phyloP scores from a whole-genome alignment of 306 rosid genomes.

The Heteromeles arbutifolia region DNA sequence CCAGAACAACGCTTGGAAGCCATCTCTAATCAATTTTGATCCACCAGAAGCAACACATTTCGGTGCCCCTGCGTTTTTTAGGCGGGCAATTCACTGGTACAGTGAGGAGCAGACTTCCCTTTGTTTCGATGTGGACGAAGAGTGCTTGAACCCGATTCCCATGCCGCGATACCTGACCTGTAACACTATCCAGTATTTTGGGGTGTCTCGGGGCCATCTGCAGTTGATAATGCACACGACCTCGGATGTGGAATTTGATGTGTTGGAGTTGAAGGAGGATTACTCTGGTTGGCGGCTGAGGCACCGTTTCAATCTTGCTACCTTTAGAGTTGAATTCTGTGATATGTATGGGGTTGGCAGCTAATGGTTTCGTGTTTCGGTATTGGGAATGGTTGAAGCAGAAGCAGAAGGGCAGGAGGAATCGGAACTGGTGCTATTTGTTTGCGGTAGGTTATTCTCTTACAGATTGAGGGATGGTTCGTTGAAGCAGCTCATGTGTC shows the following conservation, averaged over 20 bases:
- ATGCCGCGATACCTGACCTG: neutral
- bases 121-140: neutral
- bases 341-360: neutral
- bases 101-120: neutral
- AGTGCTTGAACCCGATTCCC: neutral
- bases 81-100: neutral
- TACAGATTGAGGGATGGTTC: neutral
- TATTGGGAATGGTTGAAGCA: neutral
- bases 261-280: slow-evolving; percentile 1
- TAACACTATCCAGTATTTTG: neutral
- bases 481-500: neutral
- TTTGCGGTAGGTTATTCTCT: neutral
- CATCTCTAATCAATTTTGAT: neutral
- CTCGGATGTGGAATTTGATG: neutral
- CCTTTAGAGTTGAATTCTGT: neutral
- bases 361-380: neutral
- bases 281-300: neutral
- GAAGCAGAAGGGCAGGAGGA: neutral
- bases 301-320: neutral
- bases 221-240: neutral
- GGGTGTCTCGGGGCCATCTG: slow-evolving; percentile 1
- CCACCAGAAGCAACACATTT: neutral
- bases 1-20: neutral
- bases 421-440: neutral
- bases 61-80: neutral